phyloP scores from a whole-genome alignment of 2,329 filamentous ascomycete species.

The Epichloe hybrida region DNA sequence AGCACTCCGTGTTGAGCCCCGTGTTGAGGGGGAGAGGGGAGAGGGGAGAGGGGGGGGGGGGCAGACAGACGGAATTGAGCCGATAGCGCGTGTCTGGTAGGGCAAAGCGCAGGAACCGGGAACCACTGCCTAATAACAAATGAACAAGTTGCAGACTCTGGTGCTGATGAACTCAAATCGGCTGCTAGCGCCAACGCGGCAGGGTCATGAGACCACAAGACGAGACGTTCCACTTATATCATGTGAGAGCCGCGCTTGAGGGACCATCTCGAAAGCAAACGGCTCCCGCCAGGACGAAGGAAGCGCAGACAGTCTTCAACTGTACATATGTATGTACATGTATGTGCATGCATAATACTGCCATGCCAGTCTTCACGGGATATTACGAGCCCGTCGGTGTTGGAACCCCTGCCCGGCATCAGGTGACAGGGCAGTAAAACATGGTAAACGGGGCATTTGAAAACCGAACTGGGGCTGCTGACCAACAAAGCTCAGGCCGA shows the following conservation, averaged over 20 bases:
- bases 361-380: too few species aligned
- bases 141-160: not conserved
- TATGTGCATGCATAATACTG: too few species aligned
- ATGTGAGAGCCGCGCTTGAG: constrained; percentile 4
- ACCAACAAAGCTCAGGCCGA: constrained; percentile 4
- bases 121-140: not conserved
- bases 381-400: not conserved
- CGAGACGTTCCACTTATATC: constrained; percentile 9
- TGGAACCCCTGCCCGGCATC: constrained; percentile 3
- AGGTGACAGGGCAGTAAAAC: constrained; percentile 6
- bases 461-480: constrained; percentile 3
- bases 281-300: too few species aligned
- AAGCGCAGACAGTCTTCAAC: too few species aligned
- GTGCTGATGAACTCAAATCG: constrained; percentile 8
- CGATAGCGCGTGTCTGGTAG: not conserved
- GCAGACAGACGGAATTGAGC: not conserved
- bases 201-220: constrained; percentile 18
- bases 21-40: too few species aligned
- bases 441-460: constrained; percentile 1
- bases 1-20: too few species aligned
- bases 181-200: constrained; percentile 16
- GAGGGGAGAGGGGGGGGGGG: too few species aligned
- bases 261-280: too few species aligned
- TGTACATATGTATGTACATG: too few species aligned
- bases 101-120: not conserved